These are phyloP conservation scores for Claviceps capensis DNA, from an alignment of 2,329 filamentous ascomycete species.

Conservation along the genomic window DNA sequence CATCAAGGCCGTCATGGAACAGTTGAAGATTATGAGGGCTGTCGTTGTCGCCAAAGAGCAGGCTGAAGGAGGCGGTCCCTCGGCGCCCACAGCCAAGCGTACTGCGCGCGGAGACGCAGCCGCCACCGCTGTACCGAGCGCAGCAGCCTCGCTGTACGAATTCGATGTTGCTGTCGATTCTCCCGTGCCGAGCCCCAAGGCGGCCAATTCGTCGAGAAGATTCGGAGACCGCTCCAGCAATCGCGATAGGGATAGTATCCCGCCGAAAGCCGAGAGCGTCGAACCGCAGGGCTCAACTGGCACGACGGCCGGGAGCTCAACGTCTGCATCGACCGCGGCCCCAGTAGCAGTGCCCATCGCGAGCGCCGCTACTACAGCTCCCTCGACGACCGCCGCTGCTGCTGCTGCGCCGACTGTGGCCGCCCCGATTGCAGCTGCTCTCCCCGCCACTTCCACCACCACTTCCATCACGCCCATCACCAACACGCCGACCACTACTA, in stretches of 20 bases:
- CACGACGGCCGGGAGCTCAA: background rate
- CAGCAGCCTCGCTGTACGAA: conserved; percentile 25
- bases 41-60: conserved; percentile 31
- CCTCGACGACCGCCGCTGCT: background rate
- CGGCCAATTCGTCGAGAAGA: conserved; percentile 20
- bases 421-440: background rate
- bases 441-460: too few relatives aligned
- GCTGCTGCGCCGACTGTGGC: background rate
- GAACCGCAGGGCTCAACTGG: conserved; percentile 32
- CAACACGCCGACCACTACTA: too few relatives aligned
- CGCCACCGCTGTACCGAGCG: too few relatives aligned
- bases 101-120: conserved; percentile 9
- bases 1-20: conserved; percentile 26
- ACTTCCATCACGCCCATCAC: too few relatives aligned
- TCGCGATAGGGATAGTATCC: conserved; percentile 36
- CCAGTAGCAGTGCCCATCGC: conserved; percentile 1
- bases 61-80: conserved; percentile 15
- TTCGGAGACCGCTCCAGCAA: conserved; percentile 25
- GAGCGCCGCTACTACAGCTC: background rate
- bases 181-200: conserved; percentile 30
- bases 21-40: conserved; percentile 28
- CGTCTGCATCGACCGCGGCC: background rate
- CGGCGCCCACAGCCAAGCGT: conserved; percentile 11
- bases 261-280: conserved; percentile 41
- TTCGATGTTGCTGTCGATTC: conserved; percentile 32